Evolutionary conservation across 1,139 yeast species (phyloP), one percentile per base, ranked within the genome.

Genomic region (Suhomyces bolitotheri): DNA sequence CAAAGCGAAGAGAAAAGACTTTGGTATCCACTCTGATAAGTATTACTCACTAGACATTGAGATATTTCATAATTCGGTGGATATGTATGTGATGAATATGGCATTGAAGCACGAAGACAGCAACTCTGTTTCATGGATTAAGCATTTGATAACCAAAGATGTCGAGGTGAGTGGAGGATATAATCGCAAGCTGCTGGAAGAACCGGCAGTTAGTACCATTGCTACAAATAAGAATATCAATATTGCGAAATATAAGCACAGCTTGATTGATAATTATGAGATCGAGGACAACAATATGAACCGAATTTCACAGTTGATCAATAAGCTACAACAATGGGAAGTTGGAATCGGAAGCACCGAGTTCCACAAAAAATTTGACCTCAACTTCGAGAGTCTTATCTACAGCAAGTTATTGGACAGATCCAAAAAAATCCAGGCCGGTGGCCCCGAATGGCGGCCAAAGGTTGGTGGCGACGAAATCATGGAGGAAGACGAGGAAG

Each of bases 41-140:
- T 90, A 86, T 60, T 89, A 89, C 54, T 68, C 85, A 8, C 63
- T 90, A 25, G 79, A 80, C 23, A 71, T 88, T 25, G 74, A 78
- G 25, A 69, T 85, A 9, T 85, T 82, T 62, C 71, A 76, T 39
- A 78, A 78, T 27, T 56, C 66, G 2, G 50, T 68, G n/a, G 92
- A 85, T 46, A 58, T 60, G 9, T 62, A 62, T 37, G 54, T 80
- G 27, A 35, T 48, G 24, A 24, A 41, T 7, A 34, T 39, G 41
- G 39, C 46, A 26, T 31, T 41, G 36, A 40, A 44, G 21, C 38
- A 36, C 21, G 46, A 44, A n/a, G 44, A 45, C 19, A 37, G 38
- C 19, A 43, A 41, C 24, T 43, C 49, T 4, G 36, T 39, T 13
- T 33, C 49, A 12, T 49, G 53, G 53, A 35, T 48, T 27, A 38